phyloP scores from a whole-genome alignment of 108 stramenopile genomes.

The Nannochloropsis oceanica region DNA sequence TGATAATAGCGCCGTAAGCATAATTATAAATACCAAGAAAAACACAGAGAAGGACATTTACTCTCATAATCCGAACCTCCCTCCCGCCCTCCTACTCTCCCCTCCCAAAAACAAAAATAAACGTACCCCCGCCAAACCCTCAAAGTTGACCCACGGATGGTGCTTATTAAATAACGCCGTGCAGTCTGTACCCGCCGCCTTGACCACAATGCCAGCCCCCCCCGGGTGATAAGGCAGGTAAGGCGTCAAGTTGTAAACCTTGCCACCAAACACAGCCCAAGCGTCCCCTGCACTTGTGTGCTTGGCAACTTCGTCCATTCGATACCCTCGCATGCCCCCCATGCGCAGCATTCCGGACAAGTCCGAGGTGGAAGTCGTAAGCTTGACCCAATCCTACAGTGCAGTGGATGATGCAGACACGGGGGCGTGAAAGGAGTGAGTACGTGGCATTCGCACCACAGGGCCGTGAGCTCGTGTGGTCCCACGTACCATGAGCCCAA shows the following conservation, averaged over 20 bases:
- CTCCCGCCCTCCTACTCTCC: neutral
- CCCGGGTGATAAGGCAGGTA: conserved; percentile 93
- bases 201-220: conserved; percentile 55
- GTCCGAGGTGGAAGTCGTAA: neutral
- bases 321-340: conserved; percentile 22
- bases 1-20: too few species aligned
- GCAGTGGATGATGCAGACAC: too few species aligned
- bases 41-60: neutral
- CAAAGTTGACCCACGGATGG: conserved; percentile 27
- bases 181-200: conserved; percentile 57
- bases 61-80: neutral
- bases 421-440: too few species aligned
- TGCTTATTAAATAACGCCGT: conserved; percentile 67
- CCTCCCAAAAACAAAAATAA: too few species aligned
- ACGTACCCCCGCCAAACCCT: conserved; percentile 15
- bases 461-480: too few species aligned
- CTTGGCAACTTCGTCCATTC: conserved; percentile 44
- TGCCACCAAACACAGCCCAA: conserved; percentile 64
- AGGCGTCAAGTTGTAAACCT: conserved; percentile 78
- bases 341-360: neutral
- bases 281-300: conserved; percentile 60
- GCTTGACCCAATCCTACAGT: neutral
- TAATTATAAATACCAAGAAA: neutral
- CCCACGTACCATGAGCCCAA: neutral
- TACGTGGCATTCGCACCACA: too few species aligned